phyloP scores from a whole-genome alignment of 2,329 filamentous ascomycete species.

The Westerdykella sp. region DNA sequence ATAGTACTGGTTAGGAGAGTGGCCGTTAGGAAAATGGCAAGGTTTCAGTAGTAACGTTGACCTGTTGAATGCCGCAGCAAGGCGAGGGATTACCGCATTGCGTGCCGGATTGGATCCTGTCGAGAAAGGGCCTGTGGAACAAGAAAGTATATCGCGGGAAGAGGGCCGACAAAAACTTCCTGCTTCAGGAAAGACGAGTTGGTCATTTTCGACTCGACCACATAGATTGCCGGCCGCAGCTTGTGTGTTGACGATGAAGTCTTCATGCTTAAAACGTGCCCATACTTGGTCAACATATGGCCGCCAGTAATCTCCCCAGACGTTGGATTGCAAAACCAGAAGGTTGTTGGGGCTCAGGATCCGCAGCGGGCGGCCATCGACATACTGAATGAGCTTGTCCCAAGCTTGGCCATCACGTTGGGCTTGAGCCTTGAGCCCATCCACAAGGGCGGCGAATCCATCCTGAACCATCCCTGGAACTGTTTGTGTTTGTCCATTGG shows the following conservation, averaged over 20 bases:
- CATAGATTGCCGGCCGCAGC: constrained; percentile 49
- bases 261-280: constrained; percentile 40
- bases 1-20: constrained; percentile 29
- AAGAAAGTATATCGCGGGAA: constrained; percentile 58
- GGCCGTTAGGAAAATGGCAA: constrained; percentile 36
- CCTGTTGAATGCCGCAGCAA: constrained; percentile 70
- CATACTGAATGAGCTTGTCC: constrained; percentile 52
- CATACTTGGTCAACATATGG: constrained; percentile 49
- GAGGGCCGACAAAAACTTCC: constrained; percentile 9
- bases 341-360: constrained; percentile 43
- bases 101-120: constrained; percentile 37
- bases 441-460: constrained; percentile 52
- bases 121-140: constrained; percentile 58
- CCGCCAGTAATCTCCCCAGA: constrained; percentile 49
- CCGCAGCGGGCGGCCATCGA: constrained; percentile 34
- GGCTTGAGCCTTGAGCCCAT: constrained; percentile 51
- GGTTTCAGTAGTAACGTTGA: constrained; percentile 55
- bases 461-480: constrained; percentile 54
- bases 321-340: constrained; percentile 40
- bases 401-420: constrained; percentile 51
- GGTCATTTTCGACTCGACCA: constrained; percentile 42
- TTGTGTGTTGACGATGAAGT: constrained; percentile 60
- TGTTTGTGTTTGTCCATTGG: constrained; percentile 35
- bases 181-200: constrained; percentile 40
- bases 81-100: constrained; percentile 61